Percentiles rank a stretch among this genome's conserved stretches.
phyloP scores from a whole-genome alignment of 2,329 filamentous ascomycete genomes.

The Colletotrichum spaethianum region DNA sequence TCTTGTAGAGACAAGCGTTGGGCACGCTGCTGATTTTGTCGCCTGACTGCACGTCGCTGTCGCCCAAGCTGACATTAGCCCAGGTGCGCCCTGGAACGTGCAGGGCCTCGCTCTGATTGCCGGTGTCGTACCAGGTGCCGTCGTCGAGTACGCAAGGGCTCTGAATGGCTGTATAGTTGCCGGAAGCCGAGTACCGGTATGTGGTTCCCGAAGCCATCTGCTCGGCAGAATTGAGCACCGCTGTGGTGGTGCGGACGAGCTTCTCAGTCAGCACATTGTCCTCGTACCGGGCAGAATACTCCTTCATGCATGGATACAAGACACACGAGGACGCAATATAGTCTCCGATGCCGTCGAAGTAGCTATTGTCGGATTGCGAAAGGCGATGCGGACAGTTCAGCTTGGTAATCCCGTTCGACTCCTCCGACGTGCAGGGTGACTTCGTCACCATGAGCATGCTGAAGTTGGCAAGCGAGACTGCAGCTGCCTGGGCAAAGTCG shows the following conservation, averaged over 20 bases:
- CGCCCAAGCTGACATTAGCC: slow-evolving; percentile 14
- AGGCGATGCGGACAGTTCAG: slow-evolving; percentile 20
- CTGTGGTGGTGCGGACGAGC: slow-evolving; percentile 28
- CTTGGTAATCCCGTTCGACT: slow-evolving; percentile 1
- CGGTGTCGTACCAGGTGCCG: slow-evolving; percentile 22
- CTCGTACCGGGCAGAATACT: slow-evolving; percentile 12
- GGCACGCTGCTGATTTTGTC: not conserved
- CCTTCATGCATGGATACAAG: slow-evolving; percentile 31
- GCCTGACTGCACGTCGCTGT: not conserved
- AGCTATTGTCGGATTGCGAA: not conserved
- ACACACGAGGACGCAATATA: slow-evolving; percentile 28
- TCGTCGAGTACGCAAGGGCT: slow-evolving; percentile 27
- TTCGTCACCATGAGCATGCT: slow-evolving; percentile 21
- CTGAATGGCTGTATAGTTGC: slow-evolving; percentile 27
- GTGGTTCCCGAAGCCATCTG: not conserved
- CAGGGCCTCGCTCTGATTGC: slow-evolving; percentile 10
- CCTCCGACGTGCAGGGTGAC: slow-evolving; percentile 17
- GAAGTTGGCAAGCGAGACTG: slow-evolving; percentile 30
- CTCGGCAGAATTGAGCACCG: slow-evolving; percentile 12
- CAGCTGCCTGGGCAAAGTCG: slow-evolving; percentile 6
- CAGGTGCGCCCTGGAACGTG: slow-evolving; percentile 8
- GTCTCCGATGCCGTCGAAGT: not conserved
- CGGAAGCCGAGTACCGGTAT: not conserved
- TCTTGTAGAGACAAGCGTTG: slow-evolving; percentile 33
- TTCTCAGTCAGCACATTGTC: slow-evolving; percentile 24